These are phyloP conservation scores for Phaeosphaeriaceae sp. DNA, from an alignment of 2,329 filamentous ascomycete genomes.

Conservation along the genomic window DNA sequence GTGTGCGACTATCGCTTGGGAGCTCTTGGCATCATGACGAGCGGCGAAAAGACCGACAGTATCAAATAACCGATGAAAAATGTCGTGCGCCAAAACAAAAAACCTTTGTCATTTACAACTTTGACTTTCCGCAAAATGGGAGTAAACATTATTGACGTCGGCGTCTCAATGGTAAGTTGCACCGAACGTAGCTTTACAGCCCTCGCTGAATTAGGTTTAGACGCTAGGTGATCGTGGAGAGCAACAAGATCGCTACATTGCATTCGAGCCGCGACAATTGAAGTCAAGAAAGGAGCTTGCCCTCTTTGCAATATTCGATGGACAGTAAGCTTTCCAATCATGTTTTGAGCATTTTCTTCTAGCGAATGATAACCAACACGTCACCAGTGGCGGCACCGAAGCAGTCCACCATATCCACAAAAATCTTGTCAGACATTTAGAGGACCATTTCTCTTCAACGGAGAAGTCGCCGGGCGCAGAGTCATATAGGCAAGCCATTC, in stretches of 20 bases:
- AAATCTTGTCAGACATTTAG: slow-evolving; percentile 25
- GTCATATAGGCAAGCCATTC: slow-evolving; percentile 31
- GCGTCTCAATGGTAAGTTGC: slow-evolving; percentile 22
- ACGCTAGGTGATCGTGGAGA: slow-evolving; percentile 27
- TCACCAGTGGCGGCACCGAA: slow-evolving; percentile 25
- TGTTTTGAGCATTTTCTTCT: not conserved
- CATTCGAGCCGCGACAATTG: slow-evolving; percentile 20
- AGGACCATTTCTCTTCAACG: slow-evolving; percentile 20
- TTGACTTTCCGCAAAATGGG: slow-evolving; percentile 7
- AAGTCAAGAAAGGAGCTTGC: slow-evolving; percentile 31
- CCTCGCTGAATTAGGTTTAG: slow-evolving; percentile 11
- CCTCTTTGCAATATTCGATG: slow-evolving; percentile 31
- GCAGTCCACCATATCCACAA: slow-evolving; percentile 23
- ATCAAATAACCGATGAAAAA: slow-evolving; percentile 7
- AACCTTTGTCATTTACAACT: not conserved
- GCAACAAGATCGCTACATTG: slow-evolving; percentile 32
- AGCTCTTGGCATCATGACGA: slow-evolving; percentile 19
- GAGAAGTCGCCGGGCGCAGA: slow-evolving; percentile 18
- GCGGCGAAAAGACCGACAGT: not conserved
- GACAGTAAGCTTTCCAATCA: slow-evolving; percentile 24
- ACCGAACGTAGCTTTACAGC: not conserved
- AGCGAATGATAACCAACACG: slow-evolving; percentile 2
- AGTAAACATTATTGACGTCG: slow-evolving; percentile 22
- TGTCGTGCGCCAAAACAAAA: slow-evolving; percentile 3
- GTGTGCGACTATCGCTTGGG: slow-evolving; percentile 17